phyloP scores from a whole-genome alignment of 2,329 filamentous ascomycete species.

The Nigrospora sphaerica region DNA sequence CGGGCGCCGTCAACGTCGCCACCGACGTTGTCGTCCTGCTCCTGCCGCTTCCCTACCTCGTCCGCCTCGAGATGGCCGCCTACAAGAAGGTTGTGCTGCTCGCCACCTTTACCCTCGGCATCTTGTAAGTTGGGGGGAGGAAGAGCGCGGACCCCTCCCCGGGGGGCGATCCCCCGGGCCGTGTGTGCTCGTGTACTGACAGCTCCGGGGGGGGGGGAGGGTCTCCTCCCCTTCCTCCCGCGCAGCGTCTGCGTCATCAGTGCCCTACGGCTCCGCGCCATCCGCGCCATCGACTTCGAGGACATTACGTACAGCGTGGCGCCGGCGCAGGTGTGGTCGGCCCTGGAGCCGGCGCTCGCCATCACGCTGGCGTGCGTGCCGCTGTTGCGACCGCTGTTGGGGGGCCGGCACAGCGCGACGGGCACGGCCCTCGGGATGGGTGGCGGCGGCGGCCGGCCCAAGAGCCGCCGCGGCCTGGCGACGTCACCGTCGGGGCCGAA shows the following conservation, averaged over 20 bases:
- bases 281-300: constrained; percentile 1
- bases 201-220: no score
- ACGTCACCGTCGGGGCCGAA: no score
- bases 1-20: constrained; percentile 1
- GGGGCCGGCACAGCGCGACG: neutral
- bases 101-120: neutral
- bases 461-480: no score
- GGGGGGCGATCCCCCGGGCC: no score
- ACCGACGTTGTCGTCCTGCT: constrained; percentile 3
- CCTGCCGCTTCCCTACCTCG: neutral
- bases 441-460: no score
- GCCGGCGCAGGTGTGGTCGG: constrained; percentile 1
- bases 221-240: neutral
- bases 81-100: constrained; percentile 1
- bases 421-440: neutral
- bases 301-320: constrained; percentile 2
- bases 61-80: neutral
- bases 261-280: neutral
- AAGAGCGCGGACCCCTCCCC: no score
- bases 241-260: constrained; percentile 1
- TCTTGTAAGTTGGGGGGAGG: constrained; percentile 3
- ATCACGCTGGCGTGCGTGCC: constrained; percentile 3
- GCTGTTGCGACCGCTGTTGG: constrained; percentile 1
- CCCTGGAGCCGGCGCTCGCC: constrained; percentile 1
- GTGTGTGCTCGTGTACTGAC: no score